Evolutionary conservation across 345 rosid genomes (phyloP).

Genomic region (Salix brachista): DNA sequence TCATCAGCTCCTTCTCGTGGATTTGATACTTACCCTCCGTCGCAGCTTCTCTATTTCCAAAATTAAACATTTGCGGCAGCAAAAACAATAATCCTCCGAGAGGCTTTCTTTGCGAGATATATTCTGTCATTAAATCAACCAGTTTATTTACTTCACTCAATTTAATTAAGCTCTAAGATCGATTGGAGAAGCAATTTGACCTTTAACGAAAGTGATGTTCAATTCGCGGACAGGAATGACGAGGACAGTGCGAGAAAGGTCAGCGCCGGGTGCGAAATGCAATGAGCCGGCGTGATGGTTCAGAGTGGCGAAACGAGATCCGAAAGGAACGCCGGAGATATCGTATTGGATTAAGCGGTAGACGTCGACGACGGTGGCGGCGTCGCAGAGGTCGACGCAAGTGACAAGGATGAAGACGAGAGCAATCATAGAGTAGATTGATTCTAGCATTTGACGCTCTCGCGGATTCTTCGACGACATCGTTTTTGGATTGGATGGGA

Average conservation of each 20-base stretch:
- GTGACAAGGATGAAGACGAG: slow-evolving; percentile 70
- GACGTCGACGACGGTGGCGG: slow-evolving; percentile 92
- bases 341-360: slow-evolving; percentile 96
- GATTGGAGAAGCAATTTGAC: slow-evolving; percentile 22
- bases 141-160: background rate
- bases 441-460: slow-evolving; percentile 48
- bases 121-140: slow-evolving; percentile 47
- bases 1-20: slow-evolving; percentile 39
- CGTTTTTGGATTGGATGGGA: background rate
- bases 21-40: slow-evolving; percentile 13
- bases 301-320: slow-evolving; percentile 85
- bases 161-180: background rate
- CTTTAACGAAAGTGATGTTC: slow-evolving; percentile 59
- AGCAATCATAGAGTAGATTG: slow-evolving; percentile 62
- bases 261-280: slow-evolving; percentile 67
- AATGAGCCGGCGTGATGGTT: slow-evolving; percentile 89
- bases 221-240: slow-evolving; percentile 76
- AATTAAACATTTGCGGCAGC: slow-evolving; percentile 67
- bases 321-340: slow-evolving; percentile 81
- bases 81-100: slow-evolving; percentile 83
- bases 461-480: slow-evolving; percentile 37
- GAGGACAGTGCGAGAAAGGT: slow-evolving; percentile 86
- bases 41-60: slow-evolving; percentile 34
- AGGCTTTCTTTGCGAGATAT: slow-evolving; percentile 55
- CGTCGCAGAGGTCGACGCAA: slow-evolving; percentile 90